A percentile compares a stretch with the other conserved stretches of the same genome.
phyloP scores from a whole-genome alignment of 2,329 filamentous ascomycete genomes.

The Ophiocordyceps australis region DNA sequence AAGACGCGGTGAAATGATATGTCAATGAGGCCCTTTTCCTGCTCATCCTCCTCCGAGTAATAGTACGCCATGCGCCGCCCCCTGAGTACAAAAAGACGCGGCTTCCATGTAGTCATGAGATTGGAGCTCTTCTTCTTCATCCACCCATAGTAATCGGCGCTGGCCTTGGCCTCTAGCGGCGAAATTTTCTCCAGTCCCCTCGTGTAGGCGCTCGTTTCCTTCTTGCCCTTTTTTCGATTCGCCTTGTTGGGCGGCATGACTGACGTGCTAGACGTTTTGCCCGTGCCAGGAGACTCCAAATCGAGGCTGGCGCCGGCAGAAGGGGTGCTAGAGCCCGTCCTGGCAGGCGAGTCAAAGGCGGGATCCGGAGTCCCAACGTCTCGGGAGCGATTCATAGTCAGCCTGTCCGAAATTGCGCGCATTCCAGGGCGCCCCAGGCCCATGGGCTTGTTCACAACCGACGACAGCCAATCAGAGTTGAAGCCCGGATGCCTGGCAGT shows the following conservation, averaged over 20 bases:
- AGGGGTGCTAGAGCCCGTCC: conserved; percentile 59
- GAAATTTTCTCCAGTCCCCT: conserved; percentile 67
- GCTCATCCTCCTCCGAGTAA: conserved; percentile 79
- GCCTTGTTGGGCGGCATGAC: conserved; percentile 28
- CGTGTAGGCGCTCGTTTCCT: conserved; percentile 86
- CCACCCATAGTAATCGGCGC: conserved; percentile 91
- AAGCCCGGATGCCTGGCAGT: conserved; percentile 22
- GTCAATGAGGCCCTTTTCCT: conserved; percentile 91
- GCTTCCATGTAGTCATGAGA: conserved; percentile 95
- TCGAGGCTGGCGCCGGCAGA: conserved; percentile 56
- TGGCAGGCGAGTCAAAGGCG: conserved; percentile 43
- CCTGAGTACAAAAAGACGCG: conserved; percentile 84
- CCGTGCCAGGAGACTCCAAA: conserved; percentile 52
- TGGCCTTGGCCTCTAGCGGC: conserved; percentile 67
- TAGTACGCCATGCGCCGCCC: conserved; percentile 88
- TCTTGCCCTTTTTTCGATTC: conserved; percentile 61
- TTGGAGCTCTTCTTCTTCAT: conserved; percentile 99
- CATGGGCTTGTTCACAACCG: conserved; percentile 28
- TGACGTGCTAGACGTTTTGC: conserved; percentile 33
- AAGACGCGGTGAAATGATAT: conserved; percentile 97
- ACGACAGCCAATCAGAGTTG: conserved; percentile 37
- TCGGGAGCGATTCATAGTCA: conserved; percentile 36
- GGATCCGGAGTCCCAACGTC: conserved; percentile 29
- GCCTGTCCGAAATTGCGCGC: conserved; percentile 69
- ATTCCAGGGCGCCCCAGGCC: conserved; percentile 44